Conservation (phyloP, 1,139 yeast genomes). For the Scheffersomyces illinoinensis region DNA sequence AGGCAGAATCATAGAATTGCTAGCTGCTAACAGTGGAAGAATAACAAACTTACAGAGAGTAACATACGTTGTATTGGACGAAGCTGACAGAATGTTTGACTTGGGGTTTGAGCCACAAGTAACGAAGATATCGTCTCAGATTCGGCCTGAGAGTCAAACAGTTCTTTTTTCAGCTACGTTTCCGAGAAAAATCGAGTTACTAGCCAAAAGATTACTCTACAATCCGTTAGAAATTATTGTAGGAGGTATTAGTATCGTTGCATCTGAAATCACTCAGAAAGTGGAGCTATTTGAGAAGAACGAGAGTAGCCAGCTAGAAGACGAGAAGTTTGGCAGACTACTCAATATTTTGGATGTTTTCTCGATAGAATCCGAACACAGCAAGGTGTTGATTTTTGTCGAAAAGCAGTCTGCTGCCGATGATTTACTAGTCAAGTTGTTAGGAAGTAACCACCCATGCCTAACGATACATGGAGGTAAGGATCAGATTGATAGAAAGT, state of each 20-base stretch:
- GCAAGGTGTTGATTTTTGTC: constrained; percentile 76
- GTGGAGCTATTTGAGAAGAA: constrained; percentile 54
- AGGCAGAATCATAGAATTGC: constrained; percentile 86
- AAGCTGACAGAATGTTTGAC: constrained; percentile 96
- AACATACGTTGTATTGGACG: constrained; percentile 86
- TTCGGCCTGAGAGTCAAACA: constrained; percentile 89
- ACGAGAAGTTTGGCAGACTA: constrained; percentile 53
- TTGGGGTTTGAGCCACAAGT: constrained; percentile 98
- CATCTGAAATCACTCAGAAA: constrained; percentile 73
- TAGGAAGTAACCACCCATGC: constrained; percentile 57
- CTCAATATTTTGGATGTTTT: constrained; percentile 54
- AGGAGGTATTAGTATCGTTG: constrained; percentile 83
- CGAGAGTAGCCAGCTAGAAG: constrained; percentile 5
- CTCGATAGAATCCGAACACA: constrained; percentile 28
- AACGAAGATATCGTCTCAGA: constrained; percentile 70
- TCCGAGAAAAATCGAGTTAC: constrained; percentile 73
- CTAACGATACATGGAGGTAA: constrained; percentile 90
- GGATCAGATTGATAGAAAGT: constrained; percentile 80
- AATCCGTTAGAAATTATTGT: constrained; percentile 77
- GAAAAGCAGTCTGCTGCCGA: constrained; percentile 88
- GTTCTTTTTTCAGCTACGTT: constrained; percentile 94
- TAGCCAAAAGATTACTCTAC: constrained; percentile 64
- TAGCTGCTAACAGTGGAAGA: constrained; percentile 82
- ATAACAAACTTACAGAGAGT: constrained; percentile 68
- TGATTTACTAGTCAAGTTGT: constrained; percentile 56